Conservation (phyloP, 805 yeast genomes). For the Alloascoidea hylecoeti region DNA sequence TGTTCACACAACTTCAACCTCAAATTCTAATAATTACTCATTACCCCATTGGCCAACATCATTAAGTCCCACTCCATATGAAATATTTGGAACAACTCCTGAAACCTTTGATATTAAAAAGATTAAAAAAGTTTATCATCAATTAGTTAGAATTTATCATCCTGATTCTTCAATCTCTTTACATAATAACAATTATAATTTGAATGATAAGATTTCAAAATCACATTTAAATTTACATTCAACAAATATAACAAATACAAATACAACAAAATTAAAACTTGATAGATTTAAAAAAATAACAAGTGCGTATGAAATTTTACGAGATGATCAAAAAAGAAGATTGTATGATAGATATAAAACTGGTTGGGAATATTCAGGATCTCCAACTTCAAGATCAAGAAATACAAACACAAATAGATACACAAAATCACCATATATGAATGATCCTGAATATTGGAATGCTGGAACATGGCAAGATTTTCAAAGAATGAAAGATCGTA, state of each 20-base stretch:
- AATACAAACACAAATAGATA: slow-evolving; percentile 1
- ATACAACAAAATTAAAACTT: slow-evolving; percentile 11
- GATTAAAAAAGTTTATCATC: slow-evolving; percentile 36
- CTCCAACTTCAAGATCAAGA: neutral
- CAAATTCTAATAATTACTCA: too few relatives aligned
- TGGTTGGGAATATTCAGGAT: slow-evolving; percentile 29
- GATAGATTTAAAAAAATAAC: slow-evolving; percentile 41
- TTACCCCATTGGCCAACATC: too few relatives aligned
- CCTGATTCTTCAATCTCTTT: slow-evolving; percentile 55
- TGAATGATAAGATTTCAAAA: slow-evolving; percentile 15
- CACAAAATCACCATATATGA: too few relatives aligned
- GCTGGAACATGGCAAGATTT: slow-evolving; percentile 52
- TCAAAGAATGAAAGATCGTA: slow-evolving; percentile 21
- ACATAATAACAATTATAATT: slow-evolving; percentile 16
- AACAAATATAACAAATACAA: too few relatives aligned
- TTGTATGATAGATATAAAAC: slow-evolving; percentile 30
- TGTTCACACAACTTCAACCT: too few relatives aligned
- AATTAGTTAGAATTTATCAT: slow-evolving; percentile 64
- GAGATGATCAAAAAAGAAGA: slow-evolving; percentile 25
- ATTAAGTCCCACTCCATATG: slow-evolving; percentile 71
- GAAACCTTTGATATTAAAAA: slow-evolving; percentile 20
- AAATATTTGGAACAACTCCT: slow-evolving; percentile 35
- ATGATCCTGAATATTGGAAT: slow-evolving; percentile 31
- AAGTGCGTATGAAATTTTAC: slow-evolving; percentile 45
- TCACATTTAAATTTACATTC: too few relatives aligned